Base-by-base conservation (phyloP, 2,329 filamentous ascomycete genomes). In the Aureobasidium leucospermi region DNA sequence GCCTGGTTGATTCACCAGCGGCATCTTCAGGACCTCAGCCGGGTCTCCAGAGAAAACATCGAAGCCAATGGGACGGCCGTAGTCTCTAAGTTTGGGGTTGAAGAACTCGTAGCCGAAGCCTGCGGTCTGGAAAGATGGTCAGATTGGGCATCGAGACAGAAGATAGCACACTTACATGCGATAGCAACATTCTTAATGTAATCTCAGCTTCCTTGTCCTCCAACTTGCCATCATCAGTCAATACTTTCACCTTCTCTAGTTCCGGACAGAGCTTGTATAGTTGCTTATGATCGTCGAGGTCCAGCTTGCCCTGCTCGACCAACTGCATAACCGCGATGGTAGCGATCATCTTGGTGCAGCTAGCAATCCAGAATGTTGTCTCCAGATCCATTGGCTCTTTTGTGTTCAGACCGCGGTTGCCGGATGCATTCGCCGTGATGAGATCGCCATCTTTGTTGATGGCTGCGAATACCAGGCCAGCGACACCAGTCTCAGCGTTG, bases 1-100 rank as follows among this genome's bases (percentile, higher is more conserved):
- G 0, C 85, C 85, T 0, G 86, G 85, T 63, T 88, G 83, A 63
- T 85, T 83, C 1, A 87, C 68, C 15, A 89, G 69, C 0, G 85
- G 81, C 60, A 71, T 68, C 2, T 13, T 58, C 3, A 58, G 23
- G 45, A 86, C 73, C 28, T 83, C 83, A 34, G 76, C 74, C 15
- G 78, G 66, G 6, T 81, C 74, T 0, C 80, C 80, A 0, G 78
- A 78, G 65, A 86, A 82, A 66, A 86, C 84, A 59, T 86, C 81
- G 4, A 78, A 66, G 0, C 82, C 81, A 0, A 73, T 70, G 0
- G 82, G 82, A 11, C 75, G 71, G 1, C 71, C 72, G 69, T 71
- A 72, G 29, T 73, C 70, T n/a, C 68, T 67, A 0, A 78, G 69
- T 46, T 74, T 72, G 8, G 70, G 63, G 63, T 80, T 78, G 64